Percentiles rank a stretch among this genome's conserved stretches.
These are phyloP conservation scores for Cynara cardunculus DNA, from an alignment of 129 eudicot genomes.

Conservation along the genomic window DNA sequence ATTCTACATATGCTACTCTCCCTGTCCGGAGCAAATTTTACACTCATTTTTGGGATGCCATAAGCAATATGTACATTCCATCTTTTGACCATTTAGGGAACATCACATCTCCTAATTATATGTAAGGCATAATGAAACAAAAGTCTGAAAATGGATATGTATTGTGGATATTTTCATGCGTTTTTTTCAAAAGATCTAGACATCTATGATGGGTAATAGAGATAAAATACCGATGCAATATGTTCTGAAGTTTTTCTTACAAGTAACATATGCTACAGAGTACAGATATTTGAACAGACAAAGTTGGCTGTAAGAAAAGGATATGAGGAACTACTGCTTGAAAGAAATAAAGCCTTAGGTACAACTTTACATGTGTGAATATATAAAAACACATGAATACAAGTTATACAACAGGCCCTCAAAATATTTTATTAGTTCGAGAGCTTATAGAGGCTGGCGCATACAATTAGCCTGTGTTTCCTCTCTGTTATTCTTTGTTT, in stretches of 20 bases:
- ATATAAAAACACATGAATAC: neutral
- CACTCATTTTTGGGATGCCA: neutral
- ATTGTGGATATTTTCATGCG: no score
- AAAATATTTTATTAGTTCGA: neutral
- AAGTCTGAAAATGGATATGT: neutral
- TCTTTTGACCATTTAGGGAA: neutral
- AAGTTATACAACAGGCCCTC: neutral
- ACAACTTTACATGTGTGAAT: neutral
- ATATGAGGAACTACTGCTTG: neutral
- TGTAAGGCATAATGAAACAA: neutral
- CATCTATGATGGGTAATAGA: neutral
- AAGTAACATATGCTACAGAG: neutral
- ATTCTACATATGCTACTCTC: neutral
- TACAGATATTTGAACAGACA: neutral
- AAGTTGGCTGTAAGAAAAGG: neutral
- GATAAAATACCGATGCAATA: neutral
- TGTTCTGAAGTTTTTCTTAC: neutral
- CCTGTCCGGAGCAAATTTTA: neutral
- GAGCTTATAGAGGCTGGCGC: neutral
- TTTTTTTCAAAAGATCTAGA: neutral
- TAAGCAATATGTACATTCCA: neutral
- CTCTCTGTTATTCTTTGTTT: neutral
- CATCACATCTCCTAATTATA: neutral
- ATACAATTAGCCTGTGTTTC: neutral
- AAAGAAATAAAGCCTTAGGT: no score